Evolutionary conservation across 1,139 yeast species (phyloP).

Genomic region (Suhomyces bokatorum): DNA sequence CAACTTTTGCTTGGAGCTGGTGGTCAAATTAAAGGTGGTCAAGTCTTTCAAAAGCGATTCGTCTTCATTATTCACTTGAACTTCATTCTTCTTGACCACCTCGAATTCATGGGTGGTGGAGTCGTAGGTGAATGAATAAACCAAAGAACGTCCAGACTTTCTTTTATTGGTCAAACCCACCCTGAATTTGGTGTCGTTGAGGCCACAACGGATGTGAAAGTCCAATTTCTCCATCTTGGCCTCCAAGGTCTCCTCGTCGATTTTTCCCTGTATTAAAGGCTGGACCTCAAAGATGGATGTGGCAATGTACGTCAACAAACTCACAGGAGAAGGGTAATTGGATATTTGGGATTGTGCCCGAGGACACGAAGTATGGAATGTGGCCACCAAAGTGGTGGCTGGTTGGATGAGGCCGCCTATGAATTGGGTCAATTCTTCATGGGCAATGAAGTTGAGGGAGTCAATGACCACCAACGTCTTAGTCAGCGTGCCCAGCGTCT

Average conservation of each 20-base stretch:
- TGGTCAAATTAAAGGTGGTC: constrained; percentile 83
- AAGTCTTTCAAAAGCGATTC: constrained; percentile 61
- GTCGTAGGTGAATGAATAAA: constrained; percentile 57
- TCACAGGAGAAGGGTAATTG: constrained; percentile 54
- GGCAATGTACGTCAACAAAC: constrained; percentile 64
- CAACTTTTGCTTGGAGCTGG: constrained; percentile 68
- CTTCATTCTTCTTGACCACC: constrained; percentile 28
- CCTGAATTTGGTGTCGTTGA: constrained; percentile 50
- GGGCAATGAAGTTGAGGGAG: constrained; percentile 60
- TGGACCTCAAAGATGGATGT: constrained; percentile 64
- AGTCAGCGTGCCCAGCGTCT: constrained; percentile 3
- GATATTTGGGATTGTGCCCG: constrained; percentile 20
- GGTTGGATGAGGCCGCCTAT: constrained; percentile 59
- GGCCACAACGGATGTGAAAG: constrained; percentile 45
- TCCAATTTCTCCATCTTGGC: constrained; percentile 40
- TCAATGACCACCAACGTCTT: constrained; percentile 58
- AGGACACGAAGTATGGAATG: constrained; percentile 57
- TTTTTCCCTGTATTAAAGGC: constrained; percentile 33
- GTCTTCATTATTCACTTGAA: constrained; percentile 23
- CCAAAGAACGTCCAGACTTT: constrained; percentile 78
- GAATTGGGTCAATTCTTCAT: constrained; percentile 50
- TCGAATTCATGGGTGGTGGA: constrained; percentile 51
- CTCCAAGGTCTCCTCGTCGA: constrained; percentile 54
- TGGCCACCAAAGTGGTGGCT: constrained; percentile 54
- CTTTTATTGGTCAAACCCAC: constrained; percentile 66